Evolutionary conservation across 2,329 filamentous ascomycete species (phyloP).

Genomic region (Spiromastix sp.): DNA sequence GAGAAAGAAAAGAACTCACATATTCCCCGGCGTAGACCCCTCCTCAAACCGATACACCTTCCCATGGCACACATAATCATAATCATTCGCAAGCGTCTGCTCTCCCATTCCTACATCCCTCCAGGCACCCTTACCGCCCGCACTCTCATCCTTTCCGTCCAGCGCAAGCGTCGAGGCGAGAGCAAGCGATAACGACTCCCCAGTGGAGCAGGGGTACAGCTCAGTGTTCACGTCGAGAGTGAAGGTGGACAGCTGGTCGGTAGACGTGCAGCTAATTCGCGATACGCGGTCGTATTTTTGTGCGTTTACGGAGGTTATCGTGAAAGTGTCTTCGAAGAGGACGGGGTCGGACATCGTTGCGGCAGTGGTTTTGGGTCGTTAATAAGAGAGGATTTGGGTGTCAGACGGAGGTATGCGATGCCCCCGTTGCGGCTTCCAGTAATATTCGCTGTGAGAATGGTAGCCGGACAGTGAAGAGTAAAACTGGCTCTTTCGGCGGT

Average conservation of each 20-base stretch:
- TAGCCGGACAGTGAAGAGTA: too few relatives aligned
- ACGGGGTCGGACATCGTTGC: slow-evolving; percentile 68
- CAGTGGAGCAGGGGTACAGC: slow-evolving; percentile 66
- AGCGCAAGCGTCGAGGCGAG: slow-evolving; percentile 77
- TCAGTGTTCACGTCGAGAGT: slow-evolving; percentile 90
- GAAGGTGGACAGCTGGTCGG: slow-evolving; percentile 64
- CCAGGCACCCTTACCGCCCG: slow-evolving; percentile 58
- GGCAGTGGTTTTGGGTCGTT: slow-evolving; percentile 16
- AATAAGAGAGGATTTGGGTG: neutral
- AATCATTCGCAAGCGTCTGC: slow-evolving; percentile 44
- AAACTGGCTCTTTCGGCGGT: neutral
- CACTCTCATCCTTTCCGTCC: slow-evolving; percentile 68
- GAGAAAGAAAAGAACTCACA: slow-evolving; percentile 49
- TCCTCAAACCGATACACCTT: slow-evolving; percentile 44
- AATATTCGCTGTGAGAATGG: too few relatives aligned
- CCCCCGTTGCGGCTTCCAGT: too few relatives aligned
- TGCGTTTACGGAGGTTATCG: slow-evolving; percentile 65
- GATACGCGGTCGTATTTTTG: slow-evolving; percentile 93
- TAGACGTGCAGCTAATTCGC: slow-evolving; percentile 67
- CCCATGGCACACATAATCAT: slow-evolving; percentile 42
- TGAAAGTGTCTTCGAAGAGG: slow-evolving; percentile 90
- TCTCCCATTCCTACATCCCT: slow-evolving; percentile 55
- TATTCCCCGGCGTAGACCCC: slow-evolving; percentile 60
- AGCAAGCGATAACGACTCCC: slow-evolving; percentile 69
- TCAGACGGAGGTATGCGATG: too few relatives aligned